A percentile compares a stretch with the other conserved stretches of the same genome.
Evolutionary conservation across 1,284 basidiomycete genomes (phyloP).

Genomic region (Puccinia triticina): DNA sequence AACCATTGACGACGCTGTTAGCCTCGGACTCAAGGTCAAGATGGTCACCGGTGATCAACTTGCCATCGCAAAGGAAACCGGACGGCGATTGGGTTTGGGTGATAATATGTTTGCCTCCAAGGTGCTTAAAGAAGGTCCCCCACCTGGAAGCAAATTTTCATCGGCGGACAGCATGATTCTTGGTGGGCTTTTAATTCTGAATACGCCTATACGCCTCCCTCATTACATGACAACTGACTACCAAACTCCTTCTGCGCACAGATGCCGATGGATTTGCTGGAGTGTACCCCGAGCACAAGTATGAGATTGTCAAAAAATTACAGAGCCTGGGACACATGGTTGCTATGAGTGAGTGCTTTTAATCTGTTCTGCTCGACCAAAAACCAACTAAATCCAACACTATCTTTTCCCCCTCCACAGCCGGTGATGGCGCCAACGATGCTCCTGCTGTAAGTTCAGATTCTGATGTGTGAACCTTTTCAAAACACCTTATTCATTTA

Average conservation of each 20-base stretch:
- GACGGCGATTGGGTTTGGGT: constrained; percentile 90
- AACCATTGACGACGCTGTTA: constrained; percentile 93
- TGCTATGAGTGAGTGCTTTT: constrained; percentile 14
- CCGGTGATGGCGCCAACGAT: constrained; percentile 95
- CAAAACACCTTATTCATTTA: constrained; percentile 58
- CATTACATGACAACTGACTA: not conserved
- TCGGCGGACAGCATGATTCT: constrained; percentile 78
- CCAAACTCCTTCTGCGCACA: constrained; percentile 62
- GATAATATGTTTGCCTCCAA: constrained; percentile 97
- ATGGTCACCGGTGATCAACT: constrained; percentile 99
- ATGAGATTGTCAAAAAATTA: constrained; percentile 79
- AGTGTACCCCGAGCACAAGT: constrained; percentile 72
- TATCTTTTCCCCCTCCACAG: constrained; percentile 61
- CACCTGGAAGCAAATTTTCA: constrained; percentile 73
- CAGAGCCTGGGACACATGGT: constrained; percentile 69
- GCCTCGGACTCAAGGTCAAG: too few relatives aligned
- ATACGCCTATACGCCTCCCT: too few relatives aligned
- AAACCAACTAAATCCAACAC: not conserved
- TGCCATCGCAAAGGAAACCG: constrained; percentile 98
- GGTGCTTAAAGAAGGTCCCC: constrained; percentile 87
- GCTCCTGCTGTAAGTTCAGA: constrained; percentile 69
- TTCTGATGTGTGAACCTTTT: not conserved
- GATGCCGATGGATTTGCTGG: too few relatives aligned
- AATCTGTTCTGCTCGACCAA: too few relatives aligned
- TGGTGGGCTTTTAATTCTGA: not conserved